Conservation (phyloP, 768 basidiomycete species). For the Dendrothele bispora region DNA sequence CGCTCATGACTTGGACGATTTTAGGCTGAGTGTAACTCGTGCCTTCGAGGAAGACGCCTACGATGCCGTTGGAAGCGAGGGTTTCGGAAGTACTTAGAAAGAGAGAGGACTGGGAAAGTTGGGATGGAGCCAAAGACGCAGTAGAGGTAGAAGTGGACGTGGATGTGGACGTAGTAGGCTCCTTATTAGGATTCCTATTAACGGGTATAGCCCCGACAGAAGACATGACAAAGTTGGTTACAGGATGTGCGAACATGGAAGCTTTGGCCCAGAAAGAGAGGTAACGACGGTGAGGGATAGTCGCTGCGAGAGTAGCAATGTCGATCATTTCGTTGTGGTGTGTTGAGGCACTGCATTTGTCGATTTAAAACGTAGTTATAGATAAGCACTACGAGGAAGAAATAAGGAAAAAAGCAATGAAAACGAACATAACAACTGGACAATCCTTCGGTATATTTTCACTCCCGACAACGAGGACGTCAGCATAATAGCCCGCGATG, state of each 20-base stretch:
- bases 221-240: constrained; percentile 48
- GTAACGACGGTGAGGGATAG: constrained; percentile 56
- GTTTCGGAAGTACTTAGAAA: constrained; percentile 58
- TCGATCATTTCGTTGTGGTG: constrained; percentile 76
- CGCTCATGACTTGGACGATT: constrained; percentile 55
- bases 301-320: constrained; percentile 47
- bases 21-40: constrained; percentile 49
- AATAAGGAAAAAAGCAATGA: too few relatives aligned
- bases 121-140: constrained; percentile 1
- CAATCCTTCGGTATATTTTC: constrained; percentile 58
- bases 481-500: constrained; percentile 58
- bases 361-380: not conserved
- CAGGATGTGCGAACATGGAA: constrained; percentile 60
- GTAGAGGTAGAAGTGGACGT: not conserved
- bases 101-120: constrained; percentile 36
- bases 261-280: constrained; percentile 76
- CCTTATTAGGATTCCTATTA: constrained; percentile 59
- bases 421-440: constrained; percentile 62
- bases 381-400: constrained; percentile 1
- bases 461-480: constrained; percentile 54
- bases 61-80: constrained; percentile 50
- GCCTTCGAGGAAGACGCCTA: constrained; percentile 73
- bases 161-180: constrained; percentile 3
- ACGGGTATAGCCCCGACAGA: constrained; percentile 77
- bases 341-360: constrained; percentile 44